Base-by-base conservation (phyloP, 345 rosid genomes). In the Citrus australasica region DNA sequence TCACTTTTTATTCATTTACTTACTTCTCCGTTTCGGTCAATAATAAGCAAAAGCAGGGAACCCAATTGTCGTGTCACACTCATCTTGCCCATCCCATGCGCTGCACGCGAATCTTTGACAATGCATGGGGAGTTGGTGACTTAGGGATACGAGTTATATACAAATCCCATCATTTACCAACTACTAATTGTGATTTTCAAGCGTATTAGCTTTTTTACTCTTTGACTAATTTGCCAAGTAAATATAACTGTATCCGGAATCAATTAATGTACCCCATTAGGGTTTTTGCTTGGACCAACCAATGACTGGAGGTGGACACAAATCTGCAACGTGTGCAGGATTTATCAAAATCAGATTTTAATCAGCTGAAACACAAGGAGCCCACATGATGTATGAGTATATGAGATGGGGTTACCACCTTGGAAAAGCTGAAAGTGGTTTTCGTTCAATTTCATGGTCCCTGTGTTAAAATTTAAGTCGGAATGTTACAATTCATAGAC, bases 71-170 rank as follows among this genome's bases (percentile, higher is more conserved):
- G 70, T 46, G 85, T 90, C 87, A 71, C 85, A 73, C 85, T 79
- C 83, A 83, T 81, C 79, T 35, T 82, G 82, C 78, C 77, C 33
- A 21, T 66, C 75, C 78, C 88, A 86, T 81, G 85, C 90, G 78
- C 62, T 76, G 85, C 92, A 87, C 76, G 87, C 86, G 85, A 87
- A 85, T 83, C 91, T 88, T 87, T 82, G 87, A 85, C 78, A 82
- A 53, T 53, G 22, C 58, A 17, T 53, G 58, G 58, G 27, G 40
- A 78, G 80, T 74, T 51, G 69, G 76, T 82, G 5, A 11, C 73
- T 79, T 64, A 17, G 81, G 81, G 83, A 79, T 73, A 46, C 72
- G 59, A 22, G 71, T 59, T 33, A 0, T 6, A 56, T 16, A 6
- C 61, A 66, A 71, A 76, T 51, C 80, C 64, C 75, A 82, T 82